Evolutionary conservation across 192 early-diverging fungal genomes (phyloP).

Genomic region (Lobosporangium transversale): DNA sequence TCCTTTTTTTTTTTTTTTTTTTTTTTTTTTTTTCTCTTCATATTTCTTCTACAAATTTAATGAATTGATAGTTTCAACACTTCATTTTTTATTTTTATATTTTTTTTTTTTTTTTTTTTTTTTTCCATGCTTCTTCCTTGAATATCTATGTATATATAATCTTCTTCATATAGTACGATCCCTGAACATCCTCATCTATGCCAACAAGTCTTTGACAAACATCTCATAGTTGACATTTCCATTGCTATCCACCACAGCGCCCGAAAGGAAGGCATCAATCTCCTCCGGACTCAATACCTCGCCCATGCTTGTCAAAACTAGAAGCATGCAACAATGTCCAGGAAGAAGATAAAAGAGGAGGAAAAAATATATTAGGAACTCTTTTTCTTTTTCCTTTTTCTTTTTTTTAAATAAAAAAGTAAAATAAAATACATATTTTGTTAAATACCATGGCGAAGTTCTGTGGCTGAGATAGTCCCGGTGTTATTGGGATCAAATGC

Average conservation of each 20-base stretch:
- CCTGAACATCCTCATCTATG: not conserved
- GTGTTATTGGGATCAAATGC: constrained; percentile 84
- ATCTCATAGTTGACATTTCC: constrained; percentile 85
- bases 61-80: not conserved
- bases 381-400: too few species aligned
- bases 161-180: not conserved
- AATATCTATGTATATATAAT: not conserved
- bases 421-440: not conserved
- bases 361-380: too few species aligned
- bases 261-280: constrained; percentile 79
- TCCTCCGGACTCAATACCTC: constrained; percentile 79
- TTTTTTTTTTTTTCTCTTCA: constrained; percentile 10
- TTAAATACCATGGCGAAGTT: constrained; percentile 74
- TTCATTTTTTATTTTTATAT: not conserved
- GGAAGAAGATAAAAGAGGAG: constrained; percentile 11
- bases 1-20: constrained; percentile 2
- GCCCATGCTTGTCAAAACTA: constrained; percentile 82
- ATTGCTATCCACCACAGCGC: constrained; percentile 75
- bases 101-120: not conserved
- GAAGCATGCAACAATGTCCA: too few species aligned
- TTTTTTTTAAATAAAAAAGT: constrained; percentile 1
- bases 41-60: not conserved
- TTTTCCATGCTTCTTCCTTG: not conserved
- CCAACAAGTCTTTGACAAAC: constrained; percentile 32
- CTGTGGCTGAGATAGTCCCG: constrained; percentile 77